Conservation (phyloP, 2,329 filamentous ascomycete species). For the Acarospora socialis region DNA sequence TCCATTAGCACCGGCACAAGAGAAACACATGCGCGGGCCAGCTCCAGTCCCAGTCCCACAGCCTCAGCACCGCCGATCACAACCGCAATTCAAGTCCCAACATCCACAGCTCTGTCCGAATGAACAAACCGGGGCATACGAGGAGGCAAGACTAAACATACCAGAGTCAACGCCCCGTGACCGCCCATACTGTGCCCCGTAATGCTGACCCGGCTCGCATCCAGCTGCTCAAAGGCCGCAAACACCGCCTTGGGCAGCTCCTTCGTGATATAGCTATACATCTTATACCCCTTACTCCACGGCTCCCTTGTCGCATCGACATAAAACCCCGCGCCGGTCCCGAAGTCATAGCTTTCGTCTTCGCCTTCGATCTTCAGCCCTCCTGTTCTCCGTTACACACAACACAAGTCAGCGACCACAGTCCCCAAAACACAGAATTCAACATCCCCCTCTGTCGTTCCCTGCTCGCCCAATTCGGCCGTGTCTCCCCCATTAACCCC, state of each 20-base stretch:
- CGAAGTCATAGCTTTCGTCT: conserved; percentile 83
- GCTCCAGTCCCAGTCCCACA: too few relatives aligned
- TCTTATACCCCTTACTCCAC: conserved; percentile 68
- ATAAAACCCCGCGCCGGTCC: conserved; percentile 86
- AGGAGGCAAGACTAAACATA: conserved; percentile 17
- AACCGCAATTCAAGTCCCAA: too few relatives aligned
- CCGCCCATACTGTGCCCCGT: conserved; percentile 96
- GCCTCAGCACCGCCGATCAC: too few relatives aligned
- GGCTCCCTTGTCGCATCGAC: conserved; percentile 67
- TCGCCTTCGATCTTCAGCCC: conserved; percentile 70
- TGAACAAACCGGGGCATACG: background rate
- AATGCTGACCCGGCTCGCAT: conserved; percentile 59
- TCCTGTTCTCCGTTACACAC: conserved; percentile 28
- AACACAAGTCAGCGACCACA: background rate
- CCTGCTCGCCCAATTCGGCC: too few relatives aligned
- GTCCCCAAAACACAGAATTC: too few relatives aligned
- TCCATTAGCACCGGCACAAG: too few relatives aligned
- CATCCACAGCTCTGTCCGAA: background rate
- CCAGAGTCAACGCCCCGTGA: conserved; percentile 79
- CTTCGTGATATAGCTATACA: conserved; percentile 83
- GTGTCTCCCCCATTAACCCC: too few relatives aligned
- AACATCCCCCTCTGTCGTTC: too few relatives aligned
- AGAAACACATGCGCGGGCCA: too few relatives aligned
- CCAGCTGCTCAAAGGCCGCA: conserved; percentile 55
- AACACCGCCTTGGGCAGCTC: conserved; percentile 77